Evolutionary conservation across 1,284 basidiomycete species (phyloP), one percentile per base, ranked within the genome.

Genomic region (Ceratobasidium papillatum): DNA sequence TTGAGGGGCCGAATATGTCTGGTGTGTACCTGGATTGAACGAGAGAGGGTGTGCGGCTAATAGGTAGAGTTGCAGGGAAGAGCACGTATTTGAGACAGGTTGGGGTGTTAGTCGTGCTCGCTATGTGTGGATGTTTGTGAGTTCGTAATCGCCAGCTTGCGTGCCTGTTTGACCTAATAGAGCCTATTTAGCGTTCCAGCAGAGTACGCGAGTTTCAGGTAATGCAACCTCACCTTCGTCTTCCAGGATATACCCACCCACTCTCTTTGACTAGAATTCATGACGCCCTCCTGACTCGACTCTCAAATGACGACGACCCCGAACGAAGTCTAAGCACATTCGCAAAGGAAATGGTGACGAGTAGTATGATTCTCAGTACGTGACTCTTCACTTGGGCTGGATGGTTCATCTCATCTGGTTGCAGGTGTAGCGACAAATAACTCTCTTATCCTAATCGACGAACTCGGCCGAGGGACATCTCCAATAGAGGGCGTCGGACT

Each of bases 281-380:
- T 72, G 94, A 97, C 78, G 87, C 90, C 0, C 85, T 99, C 11
- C 86, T 99, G 30, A 93, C 92, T 2, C 89, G 96, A 9, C 85
- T 99, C 3, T 96, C 94, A 0, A 98, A 98, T 78, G 95, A 98
- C 77, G 95, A 95, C 78, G 91, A 94, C 78, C 87, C 96, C 79
- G 94, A 96, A 81, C 91, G 90, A 80, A 93, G 88, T 72, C 82
- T 98, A 17, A 97, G 95, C 77, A 98, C 96, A 0, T 98, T 98
- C 82, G 94, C 94, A 0, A 91, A 89, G 75, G 95, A 98, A 81
- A 98, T 98, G 94, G 89, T 91, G 0, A 90, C 93, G 0, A 91
- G 90, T 36, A 91, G 94, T 2, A 95, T 96, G 93, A 95, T 97
- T 71, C 82, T 96, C 41, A 91, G 93, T 89, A 41, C 34, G 81